These are phyloP conservation scores for Cyclostephanos tholiformis DNA, from an alignment of 108 stramenopile genomes.

Conservation along the genomic window DNA sequence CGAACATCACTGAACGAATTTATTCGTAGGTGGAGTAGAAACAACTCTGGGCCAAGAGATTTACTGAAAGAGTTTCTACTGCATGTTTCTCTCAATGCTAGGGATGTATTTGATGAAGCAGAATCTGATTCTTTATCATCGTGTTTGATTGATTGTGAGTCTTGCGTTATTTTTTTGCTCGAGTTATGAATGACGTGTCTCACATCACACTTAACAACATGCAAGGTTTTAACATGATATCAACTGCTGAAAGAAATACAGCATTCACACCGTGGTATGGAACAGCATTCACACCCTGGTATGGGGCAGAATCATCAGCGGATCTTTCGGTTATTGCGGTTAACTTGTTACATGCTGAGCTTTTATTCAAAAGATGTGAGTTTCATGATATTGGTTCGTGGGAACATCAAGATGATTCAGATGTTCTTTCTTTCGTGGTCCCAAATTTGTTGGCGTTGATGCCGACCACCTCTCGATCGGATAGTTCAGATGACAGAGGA, in stretches of 20 bases:
- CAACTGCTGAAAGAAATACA: conserved; percentile 1
- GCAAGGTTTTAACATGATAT: conserved; percentile 33
- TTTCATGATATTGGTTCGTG: conserved; percentile 33
- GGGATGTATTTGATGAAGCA: conserved; percentile 60
- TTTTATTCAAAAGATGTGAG: conserved; percentile 69
- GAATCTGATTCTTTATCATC: conserved; percentile 50
- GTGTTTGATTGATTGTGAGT: conserved; percentile 66
- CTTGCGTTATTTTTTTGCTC: neutral
- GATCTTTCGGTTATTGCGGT: conserved; percentile 60
- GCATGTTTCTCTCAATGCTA: conserved; percentile 63
- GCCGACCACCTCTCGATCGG: conserved; percentile 14
- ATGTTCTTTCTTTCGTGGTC: conserved; percentile 50
- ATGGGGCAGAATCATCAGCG: conserved; percentile 2
- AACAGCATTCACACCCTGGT: conserved; percentile 25
- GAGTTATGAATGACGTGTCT: neutral
- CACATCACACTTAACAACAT: conserved; percentile 2
- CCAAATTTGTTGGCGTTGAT: conserved; percentile 58
- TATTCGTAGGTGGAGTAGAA: conserved; percentile 42
- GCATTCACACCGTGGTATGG: conserved; percentile 22
- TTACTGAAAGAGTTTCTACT: conserved; percentile 57
- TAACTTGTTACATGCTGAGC: conserved; percentile 74
- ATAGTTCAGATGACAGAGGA: conserved; percentile 1
- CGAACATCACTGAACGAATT: conserved; percentile 53
- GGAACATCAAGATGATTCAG: conserved; percentile 59
- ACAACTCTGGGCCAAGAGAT: conserved; percentile 68